phyloP scores from a whole-genome alignment of 2,329 filamentous ascomycete species.

The Neonectria magnoliae region DNA sequence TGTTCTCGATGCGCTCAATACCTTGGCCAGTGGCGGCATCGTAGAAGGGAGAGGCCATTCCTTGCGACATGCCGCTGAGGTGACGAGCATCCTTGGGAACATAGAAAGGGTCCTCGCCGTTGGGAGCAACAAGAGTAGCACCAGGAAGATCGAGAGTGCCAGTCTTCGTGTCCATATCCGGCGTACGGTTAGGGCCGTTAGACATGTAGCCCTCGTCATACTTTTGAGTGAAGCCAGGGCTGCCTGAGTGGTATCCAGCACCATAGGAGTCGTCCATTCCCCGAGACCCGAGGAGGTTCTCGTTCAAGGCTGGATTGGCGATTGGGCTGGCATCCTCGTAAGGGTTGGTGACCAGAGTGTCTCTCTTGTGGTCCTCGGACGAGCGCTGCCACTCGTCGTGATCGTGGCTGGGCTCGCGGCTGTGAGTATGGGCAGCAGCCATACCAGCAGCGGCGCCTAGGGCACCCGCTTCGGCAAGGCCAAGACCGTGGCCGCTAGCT shows the following conservation, averaged over 20 bases:
- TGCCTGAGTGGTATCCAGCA: slow-evolving; percentile 61
- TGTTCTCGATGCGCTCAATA: slow-evolving; percentile 91
- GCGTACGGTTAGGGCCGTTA: slow-evolving; percentile 68
- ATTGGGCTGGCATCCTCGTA: slow-evolving; percentile 73
- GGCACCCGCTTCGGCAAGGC: slow-evolving; percentile 64
- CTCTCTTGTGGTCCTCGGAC: slow-evolving; percentile 71
- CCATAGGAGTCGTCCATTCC: slow-evolving; percentile 54
- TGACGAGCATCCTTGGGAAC: slow-evolving; percentile 68
- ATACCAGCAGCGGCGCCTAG: slow-evolving; percentile 61
- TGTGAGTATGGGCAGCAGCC: slow-evolving; percentile 54
- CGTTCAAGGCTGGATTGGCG: slow-evolving; percentile 63
- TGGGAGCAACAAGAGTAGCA: slow-evolving; percentile 57
- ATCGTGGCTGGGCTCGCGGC: slow-evolving; percentile 65
- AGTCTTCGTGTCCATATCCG: slow-evolving; percentile 63
- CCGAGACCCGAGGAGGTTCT: slow-evolving; percentile 57
- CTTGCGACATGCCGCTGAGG: slow-evolving; percentile 90
- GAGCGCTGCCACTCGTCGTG: slow-evolving; percentile 72
- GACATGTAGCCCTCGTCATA: slow-evolving; percentile 93
- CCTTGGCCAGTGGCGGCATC: slow-evolving; percentile 88
- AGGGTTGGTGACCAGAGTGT: slow-evolving; percentile 73
- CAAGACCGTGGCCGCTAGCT: slow-evolving; percentile 48
- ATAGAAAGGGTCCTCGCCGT: slow-evolving; percentile 73
- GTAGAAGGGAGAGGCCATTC: slow-evolving; percentile 88
- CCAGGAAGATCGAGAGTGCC: slow-evolving; percentile 65
- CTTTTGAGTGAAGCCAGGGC: slow-evolving; percentile 69